Base-by-base conservation (phyloP, 345 rosid genomes). In the Dipteronia sinensis region DNA sequence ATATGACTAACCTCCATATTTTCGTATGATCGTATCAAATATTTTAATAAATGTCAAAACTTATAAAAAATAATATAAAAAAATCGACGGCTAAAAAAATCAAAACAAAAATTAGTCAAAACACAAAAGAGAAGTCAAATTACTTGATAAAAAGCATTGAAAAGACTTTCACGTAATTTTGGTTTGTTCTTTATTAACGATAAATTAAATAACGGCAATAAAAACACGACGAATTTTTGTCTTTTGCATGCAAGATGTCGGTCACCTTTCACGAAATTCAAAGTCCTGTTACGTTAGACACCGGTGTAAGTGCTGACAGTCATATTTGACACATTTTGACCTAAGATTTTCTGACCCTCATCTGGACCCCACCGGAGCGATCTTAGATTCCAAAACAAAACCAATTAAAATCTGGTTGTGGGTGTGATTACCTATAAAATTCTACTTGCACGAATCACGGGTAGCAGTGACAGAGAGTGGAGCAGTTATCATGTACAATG, bases 211-310 rank as follows among this genome's bases (percentile, higher is more conserved):
- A n/a, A 58, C 22, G 9, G 25, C 16, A 51, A 51, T 6, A 51
- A 53, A 53, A 53, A 53, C 58, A 16, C 58, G 4, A 16, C 10
- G 15, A 16, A 51, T 15, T 51, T 53, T 53, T 53, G 58, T 53
- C n/a, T 19, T 27, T 69, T 73, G 62, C 71, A 59, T 47, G 70
- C 29, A 12, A 7, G n/a, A 74, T 73, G 81, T 76, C 76, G 64
- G 83, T 73, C 8, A 69, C 58, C 81, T 83, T 83, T 80, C 83
- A 69, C 83, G 79, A 55, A 40, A 25, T 59, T 83, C 81, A 64
- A 80, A 49, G 75, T 47, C 49, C 34, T 56, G 80, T 79, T 64
- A 68, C 63, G 69, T 63, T 73, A 77, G 42, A 80, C 70, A 65
- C 58, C 71, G 59, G n/a, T 17, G 79, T 74, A 74, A 56, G 70